Evolutionary conservation across 2,329 filamentous ascomycete genomes (phyloP).

Genomic region (Cladobotryum mycophilum): DNA sequence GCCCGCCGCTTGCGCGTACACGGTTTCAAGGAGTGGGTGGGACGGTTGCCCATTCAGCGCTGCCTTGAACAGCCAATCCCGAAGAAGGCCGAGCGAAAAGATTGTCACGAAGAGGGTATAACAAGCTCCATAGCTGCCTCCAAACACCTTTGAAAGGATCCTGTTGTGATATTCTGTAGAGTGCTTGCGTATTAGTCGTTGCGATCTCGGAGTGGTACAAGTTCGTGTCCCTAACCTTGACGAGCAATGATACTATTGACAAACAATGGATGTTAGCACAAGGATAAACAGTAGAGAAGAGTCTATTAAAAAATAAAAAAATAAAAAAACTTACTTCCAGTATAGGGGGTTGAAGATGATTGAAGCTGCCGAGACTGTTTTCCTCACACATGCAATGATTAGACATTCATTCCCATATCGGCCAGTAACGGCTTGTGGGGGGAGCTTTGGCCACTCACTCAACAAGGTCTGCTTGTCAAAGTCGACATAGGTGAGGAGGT

Average conservation of each 20-base stretch:
- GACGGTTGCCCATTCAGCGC: slow-evolving; percentile 71
- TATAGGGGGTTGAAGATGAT: slow-evolving; percentile 98
- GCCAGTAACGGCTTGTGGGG: not conserved
- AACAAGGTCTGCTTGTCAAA: slow-evolving; percentile 60
- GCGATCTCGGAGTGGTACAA: slow-evolving; percentile 5
- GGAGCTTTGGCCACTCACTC: slow-evolving; percentile 41
- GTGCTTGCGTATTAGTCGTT: slow-evolving; percentile 15
- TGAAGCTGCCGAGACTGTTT: slow-evolving; percentile 67
- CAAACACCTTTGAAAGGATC: slow-evolving; percentile 78
- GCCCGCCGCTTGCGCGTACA: slow-evolving; percentile 55
- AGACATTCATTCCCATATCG: not conserved
- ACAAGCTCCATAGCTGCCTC: slow-evolving; percentile 74
- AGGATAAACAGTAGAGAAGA: not conserved
- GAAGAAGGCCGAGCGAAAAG: slow-evolving; percentile 84
- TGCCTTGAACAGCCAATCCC: slow-evolving; percentile 80
- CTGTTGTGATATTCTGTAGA: slow-evolving; percentile 81
- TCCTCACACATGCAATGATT: slow-evolving; percentile 3
- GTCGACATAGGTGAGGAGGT: slow-evolving; percentile 55
- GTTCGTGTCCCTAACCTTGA: slow-evolving; percentile 49
- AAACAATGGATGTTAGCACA: slow-evolving; percentile 26
- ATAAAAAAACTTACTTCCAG: slow-evolving; percentile 99
- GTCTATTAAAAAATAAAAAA: not conserved
- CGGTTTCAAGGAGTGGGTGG: slow-evolving; percentile 63
- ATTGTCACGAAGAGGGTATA: slow-evolving; percentile 85
- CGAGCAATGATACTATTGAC: slow-evolving; percentile 68